phyloP scores from a whole-genome alignment of 768 basidiomycete species.

The Rhodotorula kratochvilovae region DNA sequence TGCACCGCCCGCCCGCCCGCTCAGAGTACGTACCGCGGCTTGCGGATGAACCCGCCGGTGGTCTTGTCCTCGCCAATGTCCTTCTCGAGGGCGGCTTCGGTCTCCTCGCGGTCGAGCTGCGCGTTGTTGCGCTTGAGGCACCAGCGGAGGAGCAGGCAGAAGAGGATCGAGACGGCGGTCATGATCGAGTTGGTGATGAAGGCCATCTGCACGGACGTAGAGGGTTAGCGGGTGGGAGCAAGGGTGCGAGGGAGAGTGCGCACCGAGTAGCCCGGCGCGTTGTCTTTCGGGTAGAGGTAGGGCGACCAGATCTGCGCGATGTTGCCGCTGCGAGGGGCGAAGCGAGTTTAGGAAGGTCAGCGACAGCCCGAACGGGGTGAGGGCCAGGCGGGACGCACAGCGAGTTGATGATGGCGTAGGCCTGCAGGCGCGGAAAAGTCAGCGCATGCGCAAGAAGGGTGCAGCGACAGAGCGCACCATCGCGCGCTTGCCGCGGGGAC shows the following conservation, averaged over 20 bases:
- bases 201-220: constrained; percentile 25
- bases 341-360: not conserved
- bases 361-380: accelerated
- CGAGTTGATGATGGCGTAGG: constrained; percentile 23
- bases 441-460: not conserved
- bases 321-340: constrained; percentile 25
- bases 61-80: not conserved
- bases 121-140: constrained; percentile 39
- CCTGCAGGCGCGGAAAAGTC: not conserved
- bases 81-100: not conserved
- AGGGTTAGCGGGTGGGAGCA: not conserved
- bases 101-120: constrained; percentile 38
- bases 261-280: constrained; percentile 41
- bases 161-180: constrained; percentile 1
- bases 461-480: not conserved
- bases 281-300: constrained; percentile 40
- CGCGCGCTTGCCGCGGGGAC: constrained; percentile 44
- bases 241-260: not conserved
- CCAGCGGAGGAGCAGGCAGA: constrained; percentile 37
- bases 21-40: constrained; percentile 27
- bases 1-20: not conserved
- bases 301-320: constrained; percentile 40
- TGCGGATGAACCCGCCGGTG: not conserved
- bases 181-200: constrained; percentile 10
- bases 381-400: not conserved